Conservation (phyloP, 2,329 filamentous ascomycete species). For the Pestalotiopsis sp. region DNA sequence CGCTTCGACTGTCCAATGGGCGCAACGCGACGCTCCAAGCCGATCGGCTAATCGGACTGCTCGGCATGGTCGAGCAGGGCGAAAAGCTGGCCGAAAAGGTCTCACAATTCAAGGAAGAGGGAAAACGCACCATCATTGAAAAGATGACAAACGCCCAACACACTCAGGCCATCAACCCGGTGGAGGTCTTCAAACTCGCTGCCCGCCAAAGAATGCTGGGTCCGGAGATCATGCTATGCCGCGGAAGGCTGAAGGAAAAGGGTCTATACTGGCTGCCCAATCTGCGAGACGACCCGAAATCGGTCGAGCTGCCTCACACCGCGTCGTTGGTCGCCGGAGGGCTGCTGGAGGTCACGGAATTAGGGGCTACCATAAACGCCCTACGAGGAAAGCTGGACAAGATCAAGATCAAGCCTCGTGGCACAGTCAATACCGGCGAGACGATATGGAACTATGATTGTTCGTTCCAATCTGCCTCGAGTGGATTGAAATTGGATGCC, state of each 20-base stretch:
- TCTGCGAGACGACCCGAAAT: not conserved
- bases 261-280: not conserved
- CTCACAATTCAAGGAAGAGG: not conserved
- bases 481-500: not conserved
- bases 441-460: not conserved
- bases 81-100: not conserved
- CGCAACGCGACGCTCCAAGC: not conserved
- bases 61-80: slow-evolving; percentile 2
- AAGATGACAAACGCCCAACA: not conserved
- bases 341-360: not conserved
- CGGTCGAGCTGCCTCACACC: not conserved
- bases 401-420: not conserved
- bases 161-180: not conserved
- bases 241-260: not conserved
- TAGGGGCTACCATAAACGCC: not conserved
- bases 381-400: not conserved
- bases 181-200: not conserved
- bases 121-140: not conserved
- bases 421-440: not conserved
- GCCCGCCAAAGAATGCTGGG: not conserved
- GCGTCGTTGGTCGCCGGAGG: not conserved
- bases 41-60: not conserved
- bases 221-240: slow-evolving; percentile 1
- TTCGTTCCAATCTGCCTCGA: not conserved
- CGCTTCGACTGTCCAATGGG: not conserved